phyloP scores from a whole-genome alignment of 495 filamentous ascomycete species.

The Hyaloscypha bicolor region DNA sequence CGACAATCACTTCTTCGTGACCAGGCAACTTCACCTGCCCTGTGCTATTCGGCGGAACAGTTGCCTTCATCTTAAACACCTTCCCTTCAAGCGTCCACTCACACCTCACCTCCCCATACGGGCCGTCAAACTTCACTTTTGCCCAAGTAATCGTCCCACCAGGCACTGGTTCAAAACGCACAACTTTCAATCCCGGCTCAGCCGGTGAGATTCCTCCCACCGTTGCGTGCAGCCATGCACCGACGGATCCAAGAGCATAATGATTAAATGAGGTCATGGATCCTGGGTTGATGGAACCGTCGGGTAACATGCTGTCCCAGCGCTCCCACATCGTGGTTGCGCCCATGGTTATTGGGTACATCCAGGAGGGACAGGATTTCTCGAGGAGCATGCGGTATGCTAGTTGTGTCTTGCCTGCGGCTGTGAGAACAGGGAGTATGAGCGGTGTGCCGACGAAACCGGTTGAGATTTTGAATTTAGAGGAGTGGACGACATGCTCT shows the following conservation, averaged over 20 bases:
- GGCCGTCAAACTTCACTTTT: constrained; percentile 13
- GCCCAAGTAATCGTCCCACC: constrained; percentile 29
- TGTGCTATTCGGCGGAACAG: constrained; percentile 29
- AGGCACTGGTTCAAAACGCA: constrained; percentile 23
- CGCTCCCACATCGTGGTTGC: constrained; percentile 58
- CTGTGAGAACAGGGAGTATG: constrained; percentile 46
- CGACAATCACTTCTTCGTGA: constrained; percentile 4
- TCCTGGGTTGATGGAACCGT: constrained; percentile 53
- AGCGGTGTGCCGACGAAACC: constrained; percentile 58
- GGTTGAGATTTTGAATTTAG: constrained; percentile 50
- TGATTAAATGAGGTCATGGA: constrained; percentile 60
- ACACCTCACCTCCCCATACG: constrained; percentile 27
- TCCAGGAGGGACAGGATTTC: constrained; percentile 47
- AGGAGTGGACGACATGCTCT: constrained; percentile 39
- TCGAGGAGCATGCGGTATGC: constrained; percentile 36
- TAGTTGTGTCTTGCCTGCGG: constrained; percentile 35
- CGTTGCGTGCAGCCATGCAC: constrained; percentile 21
- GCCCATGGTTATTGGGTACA: constrained; percentile 53
- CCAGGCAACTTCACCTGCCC: constrained; percentile 27
- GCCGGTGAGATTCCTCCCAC: constrained; percentile 18
- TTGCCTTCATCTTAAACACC: constrained; percentile 19
- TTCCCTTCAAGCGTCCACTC: constrained; percentile 25
- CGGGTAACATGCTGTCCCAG: constrained; percentile 54
- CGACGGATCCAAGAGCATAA: constrained; percentile 44
- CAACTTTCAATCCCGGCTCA: constrained; percentile 24